Evolutionary conservation across 2,329 filamentous ascomycete species (phyloP), one percentile per base, ranked within the genome.

Genomic region (Fusarium pseudocircinatum): DNA sequence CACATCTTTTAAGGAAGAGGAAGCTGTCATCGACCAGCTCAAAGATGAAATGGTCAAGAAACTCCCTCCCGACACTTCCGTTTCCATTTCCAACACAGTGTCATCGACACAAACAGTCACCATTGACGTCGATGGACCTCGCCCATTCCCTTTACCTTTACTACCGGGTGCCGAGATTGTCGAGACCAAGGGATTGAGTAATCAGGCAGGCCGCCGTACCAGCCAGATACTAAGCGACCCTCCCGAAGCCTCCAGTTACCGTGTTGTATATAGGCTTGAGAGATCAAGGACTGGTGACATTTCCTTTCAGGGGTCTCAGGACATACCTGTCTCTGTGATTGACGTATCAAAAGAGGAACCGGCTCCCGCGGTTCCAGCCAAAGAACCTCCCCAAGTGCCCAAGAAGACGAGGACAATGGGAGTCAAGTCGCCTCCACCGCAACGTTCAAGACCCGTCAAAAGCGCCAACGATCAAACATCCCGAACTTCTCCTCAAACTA

Each of bases 41-140:
- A 89, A 84, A 78, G 86, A 82, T 70, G 87, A 87, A 71, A 91
- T 89, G 53, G 79, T 87, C 71, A 86, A 85, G 54, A 84, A 90
- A 0, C 79, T 91, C 9, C 86, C 89, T 2, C 79, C 85, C 1
- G 86, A 88, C 49, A 87, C 90, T 0, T 86, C 85, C n/a, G 86
- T 92, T 11, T 88, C 88, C 14, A 88, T 92, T 42, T 88, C 86
- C 2, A 90, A 89, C 11, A 86, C 87, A 6, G 88, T 89, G 0
- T 86, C 85, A 2, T 90, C 88, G 3, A 89, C 87, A 13, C 91
- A 91, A 70, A 91, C 85, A 20, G 90, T 92, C 74, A 91, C 90
- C 0, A 89, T 92, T 6, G 89, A 92, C 60, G 86, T 92, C 42
- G 85, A 85, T 20, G 88, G 89, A 2, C 82, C 86, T 9, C 82